A percentile compares a stretch with the other conserved stretches of the same genome.
These are phyloP conservation scores for Skeletonema costatum DNA, from an alignment of 108 stramenopile genomes.

Conservation along the genomic window DNA sequence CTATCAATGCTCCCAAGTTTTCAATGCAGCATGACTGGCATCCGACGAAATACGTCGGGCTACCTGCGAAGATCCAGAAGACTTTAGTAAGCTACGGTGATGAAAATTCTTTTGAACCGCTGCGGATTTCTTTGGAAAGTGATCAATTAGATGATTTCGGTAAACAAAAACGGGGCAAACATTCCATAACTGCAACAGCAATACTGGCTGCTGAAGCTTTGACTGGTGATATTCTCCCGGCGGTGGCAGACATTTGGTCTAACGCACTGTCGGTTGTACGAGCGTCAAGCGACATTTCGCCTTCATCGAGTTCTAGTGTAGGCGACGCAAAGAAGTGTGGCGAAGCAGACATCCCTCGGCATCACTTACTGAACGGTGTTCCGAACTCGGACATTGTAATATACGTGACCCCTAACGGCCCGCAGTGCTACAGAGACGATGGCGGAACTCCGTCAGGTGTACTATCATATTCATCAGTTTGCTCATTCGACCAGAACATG, in stretches of 20 bases:
- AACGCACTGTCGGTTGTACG: slow-evolving; percentile 40
- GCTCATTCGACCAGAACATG: slow-evolving; percentile 64
- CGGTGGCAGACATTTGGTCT: slow-evolving; percentile 38
- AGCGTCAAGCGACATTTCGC: slow-evolving; percentile 24
- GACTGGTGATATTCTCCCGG: slow-evolving; percentile 44
- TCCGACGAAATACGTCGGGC: not conserved
- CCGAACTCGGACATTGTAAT: slow-evolving; percentile 71
- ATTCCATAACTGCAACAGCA: slow-evolving; percentile 24
- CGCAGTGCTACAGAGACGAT: slow-evolving; percentile 40
- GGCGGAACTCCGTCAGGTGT: not conserved
- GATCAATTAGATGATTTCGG: slow-evolving; percentile 27
- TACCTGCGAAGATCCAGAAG: slow-evolving; percentile 21
- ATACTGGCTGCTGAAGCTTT: slow-evolving; percentile 48
- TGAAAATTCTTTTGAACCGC: slow-evolving; percentile 22
- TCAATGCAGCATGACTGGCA: not conserved
- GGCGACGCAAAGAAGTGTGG: slow-evolving; percentile 26
- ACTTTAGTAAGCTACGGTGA: slow-evolving; percentile 39
- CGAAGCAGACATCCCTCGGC: slow-evolving; percentile 51
- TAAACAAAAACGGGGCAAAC: not conserved
- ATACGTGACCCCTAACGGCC: slow-evolving; percentile 73
- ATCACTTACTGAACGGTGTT: slow-evolving; percentile 72
- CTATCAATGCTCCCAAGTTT: slow-evolving; percentile 49
- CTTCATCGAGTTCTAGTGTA: not conserved
- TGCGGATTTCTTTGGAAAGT: slow-evolving; percentile 40
- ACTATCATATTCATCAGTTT: slow-evolving; percentile 33